Percentiles rank a stretch among this genome's conserved stretches.
phyloP scores from a whole-genome alignment of 768 basidiomycete species.

The Ramaria rubella region DNA sequence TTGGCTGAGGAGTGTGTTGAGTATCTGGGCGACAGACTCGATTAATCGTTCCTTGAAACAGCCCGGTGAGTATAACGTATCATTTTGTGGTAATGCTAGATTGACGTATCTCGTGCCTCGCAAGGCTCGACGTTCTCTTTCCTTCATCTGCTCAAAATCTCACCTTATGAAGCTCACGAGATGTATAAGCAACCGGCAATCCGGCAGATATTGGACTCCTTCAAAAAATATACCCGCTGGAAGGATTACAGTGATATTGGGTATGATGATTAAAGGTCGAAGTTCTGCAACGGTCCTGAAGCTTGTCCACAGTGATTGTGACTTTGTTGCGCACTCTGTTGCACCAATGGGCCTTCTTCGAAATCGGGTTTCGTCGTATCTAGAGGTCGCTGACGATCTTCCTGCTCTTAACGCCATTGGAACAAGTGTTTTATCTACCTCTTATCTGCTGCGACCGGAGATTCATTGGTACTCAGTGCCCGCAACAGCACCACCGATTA shows the following conservation, averaged over 20 bases:
- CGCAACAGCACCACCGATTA: conserved; percentile 78
- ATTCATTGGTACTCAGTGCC: conserved; percentile 84
- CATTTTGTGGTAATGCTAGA: not conserved
- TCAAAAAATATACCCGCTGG: conserved; percentile 37
- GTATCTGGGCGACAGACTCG: conserved; percentile 87
- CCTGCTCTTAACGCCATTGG: conserved; percentile 60
- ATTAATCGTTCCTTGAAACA: conserved; percentile 63
- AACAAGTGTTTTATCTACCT: conserved; percentile 54
- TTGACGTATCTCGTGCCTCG: not conserved
- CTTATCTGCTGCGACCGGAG: conserved; percentile 72
- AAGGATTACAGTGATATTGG: conserved; percentile 28
- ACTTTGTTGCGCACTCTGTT: conserved; percentile 39
- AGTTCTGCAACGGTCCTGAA: conserved; percentile 1
- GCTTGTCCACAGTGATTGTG: conserved; percentile 40
- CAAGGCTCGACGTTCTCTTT: conserved; percentile 68
- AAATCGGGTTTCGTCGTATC: conserved; percentile 22
- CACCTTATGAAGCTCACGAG: conserved; percentile 58
- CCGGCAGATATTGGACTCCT: conserved; percentile 42
- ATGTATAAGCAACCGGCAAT: conserved; percentile 58
- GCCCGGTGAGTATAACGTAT: conserved; percentile 40
- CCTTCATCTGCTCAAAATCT: conserved; percentile 57
- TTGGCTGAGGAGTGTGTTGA: conserved; percentile 62
- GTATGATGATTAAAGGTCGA: conserved; percentile 8
- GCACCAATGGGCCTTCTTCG: conserved; percentile 33
- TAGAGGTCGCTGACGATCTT: conserved; percentile 36